Conservation (phyloP, 306 rosid species). For the Argentina anserina region DNA sequence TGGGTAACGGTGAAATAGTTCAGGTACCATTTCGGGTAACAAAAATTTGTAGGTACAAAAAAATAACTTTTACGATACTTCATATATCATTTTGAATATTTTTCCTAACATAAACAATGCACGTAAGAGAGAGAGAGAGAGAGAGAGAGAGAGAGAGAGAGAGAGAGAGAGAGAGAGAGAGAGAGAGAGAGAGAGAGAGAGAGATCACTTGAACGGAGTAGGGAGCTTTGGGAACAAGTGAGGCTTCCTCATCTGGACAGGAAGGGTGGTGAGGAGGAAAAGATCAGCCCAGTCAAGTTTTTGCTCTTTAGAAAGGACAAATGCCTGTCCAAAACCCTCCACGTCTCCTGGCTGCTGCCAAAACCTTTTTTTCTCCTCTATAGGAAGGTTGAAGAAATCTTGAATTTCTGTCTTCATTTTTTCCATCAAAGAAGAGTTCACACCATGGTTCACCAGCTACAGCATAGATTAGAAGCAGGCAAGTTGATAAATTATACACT, state of each 20-base stretch:
- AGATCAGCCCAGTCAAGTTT: conserved; percentile 52
- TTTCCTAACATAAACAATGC: no score
- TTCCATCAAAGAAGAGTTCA: conserved; percentile 34
- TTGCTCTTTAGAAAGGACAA: conserved; percentile 38
- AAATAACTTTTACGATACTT: no score
- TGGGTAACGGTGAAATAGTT: no score
- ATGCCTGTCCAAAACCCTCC: conserved; percentile 65
- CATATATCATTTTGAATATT: no score
- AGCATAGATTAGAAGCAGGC: not conserved
- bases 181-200: not conserved
- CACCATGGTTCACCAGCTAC: conserved; percentile 61
- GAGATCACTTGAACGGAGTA: conserved; percentile 35
- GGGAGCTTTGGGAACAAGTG: conserved; percentile 52
- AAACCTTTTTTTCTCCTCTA: conserved; percentile 45
- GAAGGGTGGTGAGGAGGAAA: conserved; percentile 37
- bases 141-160: not conserved
- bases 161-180: not conserved
- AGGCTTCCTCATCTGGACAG: conserved; percentile 32
- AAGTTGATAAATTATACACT: not conserved
- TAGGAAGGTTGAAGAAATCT: conserved; percentile 44
- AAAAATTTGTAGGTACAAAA: no score
- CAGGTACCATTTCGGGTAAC: no score
- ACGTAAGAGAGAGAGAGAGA: no score
- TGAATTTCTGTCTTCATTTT: conserved; percentile 33
- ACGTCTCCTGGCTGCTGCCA: conserved; percentile 41